These are phyloP conservation scores for Salvia miltiorrhiza DNA, from an alignment of 257 asterid species.

Conservation along the genomic window DNA sequence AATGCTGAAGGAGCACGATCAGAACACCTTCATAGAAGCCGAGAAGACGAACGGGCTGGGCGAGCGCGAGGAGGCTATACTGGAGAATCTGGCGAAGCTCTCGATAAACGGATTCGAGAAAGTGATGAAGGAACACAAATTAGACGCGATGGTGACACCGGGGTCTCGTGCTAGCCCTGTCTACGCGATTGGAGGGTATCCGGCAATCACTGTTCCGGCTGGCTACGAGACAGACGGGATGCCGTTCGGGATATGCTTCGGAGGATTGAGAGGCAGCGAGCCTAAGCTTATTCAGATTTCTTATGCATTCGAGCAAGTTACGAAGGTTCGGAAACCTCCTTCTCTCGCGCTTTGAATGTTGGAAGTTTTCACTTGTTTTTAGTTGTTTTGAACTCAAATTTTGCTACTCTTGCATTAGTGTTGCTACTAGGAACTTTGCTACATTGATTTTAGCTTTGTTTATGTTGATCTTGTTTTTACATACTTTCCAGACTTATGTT, in stretches of 20 bases:
- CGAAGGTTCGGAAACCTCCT: constrained; percentile 45
- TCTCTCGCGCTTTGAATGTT: background rate
- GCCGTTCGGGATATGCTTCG: constrained; percentile 67
- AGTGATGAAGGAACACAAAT: constrained; percentile 40
- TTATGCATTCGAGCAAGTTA: constrained; percentile 60
- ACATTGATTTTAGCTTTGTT: no score
- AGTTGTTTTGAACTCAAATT: no score
- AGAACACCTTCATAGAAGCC: constrained; percentile 44
- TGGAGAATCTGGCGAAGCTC: constrained; percentile 32
- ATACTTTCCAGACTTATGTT: no score
- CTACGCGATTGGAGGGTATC: constrained; percentile 65
- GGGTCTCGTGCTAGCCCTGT: constrained; percentile 41
- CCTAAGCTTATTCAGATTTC: constrained; percentile 53
- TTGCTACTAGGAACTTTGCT: no score
- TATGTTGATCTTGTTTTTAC: no score
- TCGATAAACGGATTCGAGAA: constrained; percentile 49
- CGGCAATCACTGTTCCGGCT: constrained; percentile 59
- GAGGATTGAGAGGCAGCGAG: constrained; percentile 59
- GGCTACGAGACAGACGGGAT: constrained; percentile 54
- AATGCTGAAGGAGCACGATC: constrained; percentile 41
- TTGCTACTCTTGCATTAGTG: no score
- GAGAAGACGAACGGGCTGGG: constrained; percentile 50
- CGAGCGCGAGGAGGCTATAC: constrained; percentile 38
- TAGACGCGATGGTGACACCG: constrained; percentile 53
- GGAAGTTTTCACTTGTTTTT: no score